Conservation (phyloP, 2,329 filamentous ascomycete genomes). For the Cladosporium sphaerospermum region DNA sequence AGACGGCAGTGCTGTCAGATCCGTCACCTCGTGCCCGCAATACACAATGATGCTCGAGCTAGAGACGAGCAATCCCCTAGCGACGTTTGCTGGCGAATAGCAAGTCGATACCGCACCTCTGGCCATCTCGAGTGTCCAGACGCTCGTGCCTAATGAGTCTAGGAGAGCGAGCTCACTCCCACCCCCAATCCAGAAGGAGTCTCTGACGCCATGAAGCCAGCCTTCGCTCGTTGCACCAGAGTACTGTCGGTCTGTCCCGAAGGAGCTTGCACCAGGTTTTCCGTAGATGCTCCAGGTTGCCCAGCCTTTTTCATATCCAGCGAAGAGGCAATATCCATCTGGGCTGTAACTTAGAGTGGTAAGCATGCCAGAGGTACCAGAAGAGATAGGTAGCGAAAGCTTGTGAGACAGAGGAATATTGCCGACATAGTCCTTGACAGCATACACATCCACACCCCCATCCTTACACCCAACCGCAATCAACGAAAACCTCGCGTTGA, state of each 20-base stretch:
- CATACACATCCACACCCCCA: conserved; percentile 82
- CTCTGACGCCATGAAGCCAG: conserved; percentile 74
- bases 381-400: conserved; percentile 63
- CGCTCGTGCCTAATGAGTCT: conserved; percentile 59
- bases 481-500: conserved; percentile 92
- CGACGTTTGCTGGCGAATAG: conserved; percentile 85
- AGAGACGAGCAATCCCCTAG: conserved; percentile 81
- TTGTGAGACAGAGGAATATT: conserved; percentile 85
- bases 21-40: conserved; percentile 82
- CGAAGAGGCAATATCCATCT: conserved; percentile 93
- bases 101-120: conserved; percentile 89
- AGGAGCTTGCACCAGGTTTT: conserved; percentile 79
- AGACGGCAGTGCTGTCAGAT: conserved; percentile 83
- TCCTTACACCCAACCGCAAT: conserved; percentile 78
- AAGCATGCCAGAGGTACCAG: conserved; percentile 60
- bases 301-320: conserved; percentile 89
- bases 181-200: conserved; percentile 79
- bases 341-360: conserved; percentile 80
- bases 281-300: conserved; percentile 96
- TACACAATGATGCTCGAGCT: conserved; percentile 87
- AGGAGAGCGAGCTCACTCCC: conserved; percentile 80
- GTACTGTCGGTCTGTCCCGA: conserved; percentile 60
- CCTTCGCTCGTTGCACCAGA: conserved; percentile 65
- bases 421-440: conserved; percentile 84
- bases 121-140: conserved; percentile 88